Percentiles rank a stretch among this genome's conserved stretches.
phyloP scores from a whole-genome alignment of 768 basidiomycete genomes.

The Leccinum barrowsii region DNA sequence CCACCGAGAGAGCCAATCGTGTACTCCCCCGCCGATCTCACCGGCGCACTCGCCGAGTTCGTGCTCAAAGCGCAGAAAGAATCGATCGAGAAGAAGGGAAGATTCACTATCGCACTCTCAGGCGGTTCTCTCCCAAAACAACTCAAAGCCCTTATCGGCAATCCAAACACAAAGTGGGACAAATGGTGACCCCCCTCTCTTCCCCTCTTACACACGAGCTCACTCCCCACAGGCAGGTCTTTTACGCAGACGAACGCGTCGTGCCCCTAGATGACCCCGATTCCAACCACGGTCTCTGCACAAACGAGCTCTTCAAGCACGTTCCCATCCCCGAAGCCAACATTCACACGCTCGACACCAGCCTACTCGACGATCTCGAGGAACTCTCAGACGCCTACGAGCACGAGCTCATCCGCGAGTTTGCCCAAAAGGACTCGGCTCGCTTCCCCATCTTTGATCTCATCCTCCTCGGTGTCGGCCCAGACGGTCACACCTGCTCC shows the following conservation, averaged over 20 bases:
- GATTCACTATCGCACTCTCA: slow-evolving; percentile 90
- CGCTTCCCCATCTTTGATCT: slow-evolving; percentile 98
- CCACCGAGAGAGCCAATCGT: slow-evolving; percentile 68
- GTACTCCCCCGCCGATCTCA: slow-evolving; percentile 51
- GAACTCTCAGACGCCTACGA: slow-evolving; percentile 82
- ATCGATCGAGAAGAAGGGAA: slow-evolving; percentile 81
- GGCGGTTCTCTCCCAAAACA: slow-evolving; percentile 89
- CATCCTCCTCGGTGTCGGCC: slow-evolving; percentile 94
- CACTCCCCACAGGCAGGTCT: slow-evolving; percentile 77
- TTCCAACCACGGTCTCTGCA: slow-evolving; percentile 84
- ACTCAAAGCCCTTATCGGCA: slow-evolving; percentile 65
- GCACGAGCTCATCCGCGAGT: slow-evolving; percentile 80
- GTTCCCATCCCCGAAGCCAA: slow-evolving; percentile 73
- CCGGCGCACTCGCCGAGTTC: slow-evolving; percentile 70
- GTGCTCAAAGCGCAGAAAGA: slow-evolving; percentile 86
- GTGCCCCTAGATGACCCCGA: slow-evolving; percentile 92
- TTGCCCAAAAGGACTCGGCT: slow-evolving; percentile 89
- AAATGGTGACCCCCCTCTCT: slow-evolving; percentile 66
- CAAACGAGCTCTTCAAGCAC: slow-evolving; percentile 69
- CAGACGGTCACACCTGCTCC: slow-evolving; percentile 97
- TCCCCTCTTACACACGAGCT: not conserved
- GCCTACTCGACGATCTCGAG: slow-evolving; percentile 67
- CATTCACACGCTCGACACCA: slow-evolving; percentile 79
- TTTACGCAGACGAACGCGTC: slow-evolving; percentile 93
- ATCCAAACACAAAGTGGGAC: slow-evolving; percentile 80